phyloP scores from a whole-genome alignment of 1,284 basidiomycete genomes.

The Stereum hirsutum region DNA sequence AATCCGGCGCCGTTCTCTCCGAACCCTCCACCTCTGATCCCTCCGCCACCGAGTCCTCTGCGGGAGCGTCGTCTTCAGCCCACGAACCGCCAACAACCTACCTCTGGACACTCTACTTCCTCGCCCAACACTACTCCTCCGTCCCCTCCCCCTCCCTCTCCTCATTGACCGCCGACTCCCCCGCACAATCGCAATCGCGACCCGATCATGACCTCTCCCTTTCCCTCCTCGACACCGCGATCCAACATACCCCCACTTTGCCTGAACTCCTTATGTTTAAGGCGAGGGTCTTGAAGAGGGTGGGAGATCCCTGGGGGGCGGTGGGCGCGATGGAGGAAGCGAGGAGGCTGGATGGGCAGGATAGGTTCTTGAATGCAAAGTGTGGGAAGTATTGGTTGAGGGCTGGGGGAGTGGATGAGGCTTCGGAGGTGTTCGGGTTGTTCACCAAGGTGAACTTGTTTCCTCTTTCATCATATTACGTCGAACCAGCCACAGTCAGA shows the following conservation, averaged over 20 bases:
- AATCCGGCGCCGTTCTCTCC: slow-evolving; percentile 8
- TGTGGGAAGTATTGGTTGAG: slow-evolving; percentile 87
- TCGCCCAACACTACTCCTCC: slow-evolving; percentile 85
- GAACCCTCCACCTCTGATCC: slow-evolving; percentile 15
- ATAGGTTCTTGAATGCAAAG: slow-evolving; percentile 94
- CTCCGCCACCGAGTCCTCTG: slow-evolving; percentile 20
- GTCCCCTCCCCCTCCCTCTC: slow-evolving; percentile 22
- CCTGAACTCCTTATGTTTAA: slow-evolving; percentile 87
- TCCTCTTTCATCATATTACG: neutral
- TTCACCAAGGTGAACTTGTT: slow-evolving; percentile 73
- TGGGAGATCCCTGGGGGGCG: slow-evolving; percentile 75
- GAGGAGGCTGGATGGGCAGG: slow-evolving; percentile 84
- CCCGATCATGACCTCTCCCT: slow-evolving; percentile 53
- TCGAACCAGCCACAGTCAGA: no score
- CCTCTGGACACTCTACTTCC: slow-evolving; percentile 94
- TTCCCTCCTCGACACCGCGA: slow-evolving; percentile 54
- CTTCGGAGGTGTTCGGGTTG: slow-evolving; percentile 63
- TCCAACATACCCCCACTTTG: slow-evolving; percentile 86
- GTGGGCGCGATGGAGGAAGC: slow-evolving; percentile 78
- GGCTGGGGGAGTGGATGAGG: slow-evolving; percentile 72
- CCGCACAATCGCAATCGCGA: no score
- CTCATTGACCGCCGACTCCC: no score
- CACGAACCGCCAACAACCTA: slow-evolving; percentile 73
- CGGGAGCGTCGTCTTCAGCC: slow-evolving; percentile 16
- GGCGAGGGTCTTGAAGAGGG: slow-evolving; percentile 81